Conservation (phyloP, 495 filamentous ascomycete genomes). For the Thermothielavioides terrestris region DNA sequence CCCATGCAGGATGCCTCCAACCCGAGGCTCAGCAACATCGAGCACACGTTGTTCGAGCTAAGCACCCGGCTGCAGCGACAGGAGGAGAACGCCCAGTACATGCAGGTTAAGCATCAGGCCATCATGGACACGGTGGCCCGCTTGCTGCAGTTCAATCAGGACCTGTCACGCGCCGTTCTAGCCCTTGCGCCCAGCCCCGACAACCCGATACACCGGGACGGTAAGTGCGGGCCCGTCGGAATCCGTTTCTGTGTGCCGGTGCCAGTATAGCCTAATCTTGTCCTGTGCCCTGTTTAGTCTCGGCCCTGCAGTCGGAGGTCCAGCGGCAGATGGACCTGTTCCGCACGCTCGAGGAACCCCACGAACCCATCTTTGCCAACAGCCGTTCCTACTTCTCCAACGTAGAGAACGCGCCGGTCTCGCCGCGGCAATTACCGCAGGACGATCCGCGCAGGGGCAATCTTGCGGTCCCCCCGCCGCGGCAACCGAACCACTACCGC, state of each 20-base stretch:
- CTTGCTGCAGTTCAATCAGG: conserved; percentile 58
- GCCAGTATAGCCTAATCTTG: conserved; percentile 26
- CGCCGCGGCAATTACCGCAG: conserved; percentile 82
- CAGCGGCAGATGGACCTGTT: conserved; percentile 74
- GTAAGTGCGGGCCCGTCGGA: conserved; percentile 40
- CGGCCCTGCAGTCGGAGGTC: conserved; percentile 73
- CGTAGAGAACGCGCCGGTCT: conserved; percentile 73
- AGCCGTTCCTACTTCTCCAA: conserved; percentile 70
- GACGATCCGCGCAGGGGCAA: conserved; percentile 72
- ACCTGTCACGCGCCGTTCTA: conserved; percentile 63
- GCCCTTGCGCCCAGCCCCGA: conserved; percentile 61
- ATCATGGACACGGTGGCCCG: conserved; percentile 74
- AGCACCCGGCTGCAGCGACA: conserved; percentile 63
- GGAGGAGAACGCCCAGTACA: conserved; percentile 71
- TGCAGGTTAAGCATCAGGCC: conserved; percentile 72
- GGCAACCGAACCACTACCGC: conserved; percentile 48
- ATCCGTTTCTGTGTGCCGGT: conserved; percentile 1
- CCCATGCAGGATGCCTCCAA: conserved; percentile 62
- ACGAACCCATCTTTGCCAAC: conserved; percentile 64
- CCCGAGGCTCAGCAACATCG: conserved; percentile 62
- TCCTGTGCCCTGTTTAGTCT: conserved; percentile 43
- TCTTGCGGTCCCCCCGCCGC: conserved; percentile 39
- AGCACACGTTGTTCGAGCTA: conserved; percentile 77
- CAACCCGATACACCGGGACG: conserved; percentile 52
- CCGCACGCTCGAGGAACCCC: conserved; percentile 57